Base-by-base conservation (phyloP, 352 stramenopile genomes). In the Phytophthora pinifolia region DNA sequence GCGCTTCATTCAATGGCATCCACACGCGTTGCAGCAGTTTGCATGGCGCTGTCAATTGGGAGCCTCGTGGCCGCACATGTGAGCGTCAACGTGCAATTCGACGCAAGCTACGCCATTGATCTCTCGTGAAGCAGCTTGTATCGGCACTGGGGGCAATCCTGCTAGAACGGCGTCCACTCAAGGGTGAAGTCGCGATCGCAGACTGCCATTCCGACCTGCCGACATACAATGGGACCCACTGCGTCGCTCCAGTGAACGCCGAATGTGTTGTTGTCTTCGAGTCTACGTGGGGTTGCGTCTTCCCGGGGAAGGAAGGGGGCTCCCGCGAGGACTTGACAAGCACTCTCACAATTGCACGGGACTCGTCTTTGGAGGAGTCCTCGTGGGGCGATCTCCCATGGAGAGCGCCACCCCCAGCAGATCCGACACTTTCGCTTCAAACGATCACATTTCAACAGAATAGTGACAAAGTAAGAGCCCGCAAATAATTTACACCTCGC, bases 31-130 rank as follows among this genome's bases (percentile, higher is more conserved):
- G 20, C 20, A 25, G 20, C 3, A 25, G 20, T 25, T 25, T 25
- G 20, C 20, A 25, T 25, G 20, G 20, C 20, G 1, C 9, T 50
- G 43, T 15, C 43, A 25, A 38, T 25, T 36, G 25, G 25, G 2
- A 46, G 6, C 29, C 31, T 58, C 15, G 39, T 22, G 14, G 12
- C 18, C 9, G 50, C 50, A 45, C 14, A 50, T 7, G 3, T 50
- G 30, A 50, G 32, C 12, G 50, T 50, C 30, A 58, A 38, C 9
- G 39, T 58, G 38, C 39, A 49, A 1, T 18, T 36, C 22, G 75
- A 86, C 44, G 75, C 72, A 18, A 83, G 69, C 13, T 86, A 85
- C 44, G 39, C 56, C 10, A 52, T 78, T 22, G 43, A 51, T 3
- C 2, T 65, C 61, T 20, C 58, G 62, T n/a, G 75, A 70, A 20